Evolutionary conservation across 192 early-diverging fungal species (phyloP).

Genomic region (Phlyctochytrium planicorne): DNA sequence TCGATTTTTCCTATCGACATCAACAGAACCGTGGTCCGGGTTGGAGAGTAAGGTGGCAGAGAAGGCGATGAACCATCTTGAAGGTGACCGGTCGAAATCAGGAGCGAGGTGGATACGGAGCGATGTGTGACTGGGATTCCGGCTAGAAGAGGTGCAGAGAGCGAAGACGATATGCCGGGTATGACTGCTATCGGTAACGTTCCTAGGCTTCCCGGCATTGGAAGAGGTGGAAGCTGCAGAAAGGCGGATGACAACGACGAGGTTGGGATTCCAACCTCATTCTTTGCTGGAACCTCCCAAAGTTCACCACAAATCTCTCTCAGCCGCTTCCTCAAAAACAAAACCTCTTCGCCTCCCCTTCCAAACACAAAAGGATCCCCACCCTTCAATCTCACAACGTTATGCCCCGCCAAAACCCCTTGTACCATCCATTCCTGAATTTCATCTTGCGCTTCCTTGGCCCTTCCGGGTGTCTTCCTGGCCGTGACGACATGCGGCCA

Average conservation of each 20-base stretch:
- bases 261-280: too few species aligned
- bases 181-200: slow-evolving; percentile 59
- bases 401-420: slow-evolving; percentile 59
- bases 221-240: too few species aligned
- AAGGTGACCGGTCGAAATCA: slow-evolving; percentile 76
- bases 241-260: too few species aligned
- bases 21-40: slow-evolving; percentile 73
- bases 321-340: slow-evolving; percentile 12
- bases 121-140: slow-evolving; percentile 82
- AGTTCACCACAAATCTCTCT: too few species aligned
- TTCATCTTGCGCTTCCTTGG: slow-evolving; percentile 72
- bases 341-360: slow-evolving; percentile 80
- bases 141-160: slow-evolving; percentile 75
- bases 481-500: slow-evolving; percentile 57
- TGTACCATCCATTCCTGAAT: slow-evolving; percentile 71
- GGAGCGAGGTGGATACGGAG: slow-evolving; percentile 76
- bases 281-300: too few species aligned
- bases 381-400: slow-evolving; percentile 81
- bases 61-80: slow-evolving; percentile 65
- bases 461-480: slow-evolving; percentile 66
- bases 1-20: slow-evolving; percentile 79
- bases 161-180: slow-evolving; percentile 75
- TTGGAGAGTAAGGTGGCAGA: slow-evolving; percentile 60
- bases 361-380: slow-evolving; percentile 91
- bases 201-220: too few species aligned